Evolutionary conservation across 2,329 filamentous ascomycete species (phyloP).

Genomic region (Cytospora leucostoma): DNA sequence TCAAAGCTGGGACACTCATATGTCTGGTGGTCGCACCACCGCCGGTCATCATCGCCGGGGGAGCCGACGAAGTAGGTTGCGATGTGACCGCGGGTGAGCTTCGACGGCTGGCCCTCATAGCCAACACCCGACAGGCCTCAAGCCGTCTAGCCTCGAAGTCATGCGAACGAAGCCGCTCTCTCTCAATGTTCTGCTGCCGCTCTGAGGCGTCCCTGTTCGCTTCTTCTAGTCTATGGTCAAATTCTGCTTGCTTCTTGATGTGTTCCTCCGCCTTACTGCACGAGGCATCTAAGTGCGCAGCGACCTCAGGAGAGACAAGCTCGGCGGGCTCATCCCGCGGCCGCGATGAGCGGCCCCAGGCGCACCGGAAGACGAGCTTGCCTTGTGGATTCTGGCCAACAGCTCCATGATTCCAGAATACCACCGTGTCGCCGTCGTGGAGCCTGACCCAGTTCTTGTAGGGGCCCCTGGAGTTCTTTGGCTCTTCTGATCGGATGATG

Average conservation of each 20-base stretch:
- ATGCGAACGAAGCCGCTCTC: constrained; percentile 52
- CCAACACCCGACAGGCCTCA: constrained; percentile 47
- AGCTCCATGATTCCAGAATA: constrained; percentile 62
- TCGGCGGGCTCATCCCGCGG: constrained; percentile 38
- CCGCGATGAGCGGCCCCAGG: constrained; percentile 56
- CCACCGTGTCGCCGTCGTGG: constrained; percentile 75
- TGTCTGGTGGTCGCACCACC: constrained; percentile 9
- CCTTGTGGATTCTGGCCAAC: constrained; percentile 40
- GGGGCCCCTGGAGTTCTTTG: constrained; percentile 54
- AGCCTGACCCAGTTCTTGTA: constrained; percentile 68
- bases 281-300: constrained; percentile 50
- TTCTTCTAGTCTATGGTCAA: constrained; percentile 44
- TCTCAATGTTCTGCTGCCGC: constrained; percentile 44
- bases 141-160: constrained; percentile 51
- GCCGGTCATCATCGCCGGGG: constrained; percentile 20
- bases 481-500: constrained; percentile 59
- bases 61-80: constrained; percentile 22
- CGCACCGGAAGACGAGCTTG: constrained; percentile 54
- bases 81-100: constrained; percentile 19
- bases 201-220: constrained; percentile 48
- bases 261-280: constrained; percentile 49
- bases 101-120: constrained; percentile 27
- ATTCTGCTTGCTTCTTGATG: constrained; percentile 43
- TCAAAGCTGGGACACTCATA: constrained; percentile 18
- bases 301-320: constrained; percentile 43